Evolutionary conservation across 352 stramenopile species (phyloP), one percentile per base, ranked within the genome.

Genomic region (Globisporangium heterothallicum): DNA sequence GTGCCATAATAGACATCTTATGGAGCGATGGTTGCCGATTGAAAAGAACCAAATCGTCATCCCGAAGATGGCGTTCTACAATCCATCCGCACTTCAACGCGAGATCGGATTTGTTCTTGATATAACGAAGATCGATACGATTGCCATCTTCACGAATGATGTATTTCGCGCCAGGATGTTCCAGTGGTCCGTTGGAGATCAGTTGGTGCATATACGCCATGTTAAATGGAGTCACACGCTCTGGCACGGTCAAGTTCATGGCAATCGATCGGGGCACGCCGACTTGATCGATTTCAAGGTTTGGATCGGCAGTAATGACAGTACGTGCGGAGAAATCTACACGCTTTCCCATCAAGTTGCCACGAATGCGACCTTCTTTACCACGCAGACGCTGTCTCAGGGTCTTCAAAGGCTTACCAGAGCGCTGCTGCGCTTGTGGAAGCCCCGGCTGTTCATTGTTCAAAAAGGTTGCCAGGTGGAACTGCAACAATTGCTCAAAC

Each of bases 1-100:
- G 97, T 22, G 95, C 95, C 97, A 99, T 99, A 72, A 99, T 99
- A 42, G 86, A 98, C 97, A 99, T 99, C 69, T 99, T 99, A 78
- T 99, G 97, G 42, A 99, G 85, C 61, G 88, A 98, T 12, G 97
- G 97, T 75, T 99, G 97, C 53, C 97, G 95, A 73, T 99, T 99
- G 74, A 99, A 99, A 18, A 99, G 72, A 59, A 99, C 96, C 51
- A 99, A 78, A 78, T 99, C 97, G 61, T 98, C 97, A 66, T 99
- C 96, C 36, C 83, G 85, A 45, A 99, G 72, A 72, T 99, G 97
- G 34, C 97, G 85, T 68, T 99, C 97, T 7, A 99, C 97, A 58
- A 98, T 98, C 94, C 96, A 99, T 21, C 97, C 97, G 56, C 94
- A 91, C 41, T 98, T 96, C 13, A 99, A 69, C 27, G 93, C 70